These are phyloP conservation scores for Chaetomiaceae sp. DNA, from an alignment of 2,329 filamentous ascomycete species.

Conservation along the genomic window DNA sequence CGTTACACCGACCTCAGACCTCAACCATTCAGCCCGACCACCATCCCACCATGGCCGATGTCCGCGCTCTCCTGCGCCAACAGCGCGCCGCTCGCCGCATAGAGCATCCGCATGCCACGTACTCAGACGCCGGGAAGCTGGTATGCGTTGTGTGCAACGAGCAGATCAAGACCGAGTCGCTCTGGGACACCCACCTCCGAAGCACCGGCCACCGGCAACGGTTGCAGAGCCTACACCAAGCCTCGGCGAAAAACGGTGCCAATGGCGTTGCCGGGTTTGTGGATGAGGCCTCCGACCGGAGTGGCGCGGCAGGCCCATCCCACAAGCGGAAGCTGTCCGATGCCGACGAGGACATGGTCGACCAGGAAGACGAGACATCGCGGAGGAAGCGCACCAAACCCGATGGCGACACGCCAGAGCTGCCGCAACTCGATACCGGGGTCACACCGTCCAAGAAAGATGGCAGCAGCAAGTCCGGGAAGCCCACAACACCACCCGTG, in stretches of 20 bases:
- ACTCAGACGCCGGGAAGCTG: conserved; percentile 64
- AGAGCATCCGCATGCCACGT: conserved; percentile 63
- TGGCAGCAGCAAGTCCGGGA: conserved; percentile 19
- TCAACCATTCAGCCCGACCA: background rate
- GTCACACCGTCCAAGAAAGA: conserved; percentile 5
- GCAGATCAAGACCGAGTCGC: conserved; percentile 58
- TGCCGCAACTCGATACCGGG: background rate
- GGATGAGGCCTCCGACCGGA: conserved; percentile 24
- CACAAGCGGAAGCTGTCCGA: conserved; percentile 27
- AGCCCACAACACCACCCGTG: conserved; percentile 40
- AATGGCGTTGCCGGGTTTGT: conserved; percentile 22
- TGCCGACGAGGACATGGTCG: conserved; percentile 34
- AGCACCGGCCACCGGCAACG: conserved; percentile 44
- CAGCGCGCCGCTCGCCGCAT: conserved; percentile 72
- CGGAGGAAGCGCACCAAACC: conserved; percentile 46
- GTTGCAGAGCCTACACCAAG: conserved; percentile 27
- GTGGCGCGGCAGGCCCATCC: background rate
- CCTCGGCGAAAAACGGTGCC: conserved; percentile 24
- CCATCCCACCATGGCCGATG: conserved; percentile 61
- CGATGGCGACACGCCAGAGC: conserved; percentile 28
- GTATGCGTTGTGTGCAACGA: conserved; percentile 64
- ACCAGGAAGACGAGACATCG: conserved; percentile 30
- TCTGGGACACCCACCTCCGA: conserved; percentile 62
- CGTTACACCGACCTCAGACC: conserved; percentile 2
- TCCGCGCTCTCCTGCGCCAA: conserved; percentile 72